A percentile compares a stretch with the other conserved stretches of the same genome.
Evolutionary conservation across 192 early-diverging fungal genomes (phyloP).

Genomic region (Mortierella hygrophila): DNA sequence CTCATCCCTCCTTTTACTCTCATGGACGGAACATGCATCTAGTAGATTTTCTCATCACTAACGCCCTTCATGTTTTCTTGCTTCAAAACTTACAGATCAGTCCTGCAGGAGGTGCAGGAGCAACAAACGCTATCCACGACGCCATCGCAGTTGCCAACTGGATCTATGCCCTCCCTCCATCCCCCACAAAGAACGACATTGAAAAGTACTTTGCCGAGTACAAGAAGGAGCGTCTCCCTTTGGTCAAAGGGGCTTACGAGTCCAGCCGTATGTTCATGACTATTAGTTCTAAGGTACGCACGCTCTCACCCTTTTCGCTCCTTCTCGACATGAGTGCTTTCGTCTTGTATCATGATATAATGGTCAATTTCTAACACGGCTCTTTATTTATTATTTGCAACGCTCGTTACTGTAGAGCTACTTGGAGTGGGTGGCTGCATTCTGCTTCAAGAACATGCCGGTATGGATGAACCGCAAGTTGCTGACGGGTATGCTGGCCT

Average conservation of each 20-base stretch:
- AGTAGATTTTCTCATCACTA: background rate
- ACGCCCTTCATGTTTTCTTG: background rate
- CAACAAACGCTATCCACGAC: conserved; percentile 11
- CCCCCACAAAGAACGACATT: background rate
- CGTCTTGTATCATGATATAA: background rate
- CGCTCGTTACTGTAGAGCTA: background rate
- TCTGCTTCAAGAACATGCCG: conserved; percentile 17
- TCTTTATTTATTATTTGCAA: background rate
- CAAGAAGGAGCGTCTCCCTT: conserved; percentile 13
- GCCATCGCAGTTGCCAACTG: conserved; percentile 14
- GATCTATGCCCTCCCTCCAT: background rate
- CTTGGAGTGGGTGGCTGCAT: background rate
- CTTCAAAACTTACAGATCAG: background rate
- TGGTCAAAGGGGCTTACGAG: conserved; percentile 8
- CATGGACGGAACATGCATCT: background rate
- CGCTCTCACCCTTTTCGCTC: too few relatives aligned
- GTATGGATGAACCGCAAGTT: conserved; percentile 4
- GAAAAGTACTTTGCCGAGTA: conserved; percentile 6
- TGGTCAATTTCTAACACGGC: background rate
- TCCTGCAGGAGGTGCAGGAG: conserved; percentile 14
- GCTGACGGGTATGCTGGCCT: conserved; percentile 11
- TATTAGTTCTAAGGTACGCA: conserved; percentile 7
- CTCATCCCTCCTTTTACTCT: background rate
- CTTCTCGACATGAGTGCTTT: too few relatives aligned
- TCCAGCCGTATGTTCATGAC: conserved; percentile 9